Percentiles rank a stretch among this genome's conserved stretches.
Conservation (phyloP, 2,329 filamentous ascomycete genomes). For the Neofusicoccum parvum region DNA sequence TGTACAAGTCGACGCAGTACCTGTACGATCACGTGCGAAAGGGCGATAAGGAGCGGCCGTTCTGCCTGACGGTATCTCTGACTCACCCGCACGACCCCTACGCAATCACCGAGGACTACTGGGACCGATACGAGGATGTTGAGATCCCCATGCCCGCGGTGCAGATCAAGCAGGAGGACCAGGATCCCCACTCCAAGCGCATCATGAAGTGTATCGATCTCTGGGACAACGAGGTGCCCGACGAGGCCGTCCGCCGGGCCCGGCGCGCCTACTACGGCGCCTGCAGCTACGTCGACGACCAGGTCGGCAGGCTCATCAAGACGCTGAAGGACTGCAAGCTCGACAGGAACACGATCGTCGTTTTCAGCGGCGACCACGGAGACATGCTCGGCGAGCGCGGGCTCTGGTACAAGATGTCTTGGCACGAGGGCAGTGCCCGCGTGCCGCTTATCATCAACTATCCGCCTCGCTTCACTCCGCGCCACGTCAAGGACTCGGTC, state of each 20-base stretch:
- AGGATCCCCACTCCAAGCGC: constrained; percentile 84
- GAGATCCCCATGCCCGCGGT: constrained; percentile 84
- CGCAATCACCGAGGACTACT: constrained; percentile 90
- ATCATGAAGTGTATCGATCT: constrained; percentile 85
- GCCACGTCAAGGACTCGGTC: constrained; percentile 78
- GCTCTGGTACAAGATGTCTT: constrained; percentile 97
- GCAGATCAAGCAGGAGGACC: constrained; percentile 75
- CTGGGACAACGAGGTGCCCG: constrained; percentile 79
- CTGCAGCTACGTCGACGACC: constrained; percentile 91
- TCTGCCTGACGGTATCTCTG: constrained; percentile 86
- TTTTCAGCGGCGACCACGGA: constrained; percentile 92
- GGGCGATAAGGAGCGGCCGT: constrained; percentile 70
- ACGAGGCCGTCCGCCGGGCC: constrained; percentile 83
- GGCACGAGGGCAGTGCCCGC: constrained; percentile 87
- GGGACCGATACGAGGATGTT: constrained; percentile 87
- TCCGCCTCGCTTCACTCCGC: constrained; percentile 73
- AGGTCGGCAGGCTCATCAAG: constrained; percentile 78
- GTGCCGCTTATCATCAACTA: constrained; percentile 86
- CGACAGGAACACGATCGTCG: constrained; percentile 82
- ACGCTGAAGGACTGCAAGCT: constrained; percentile 78
- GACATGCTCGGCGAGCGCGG: constrained; percentile 94
- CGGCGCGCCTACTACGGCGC: constrained; percentile 90
- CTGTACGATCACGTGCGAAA: constrained; percentile 88
- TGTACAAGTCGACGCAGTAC: constrained; percentile 88
- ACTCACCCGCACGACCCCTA: constrained; percentile 96